Evolutionary conservation across 1,139 yeast genomes (phyloP), one percentile per base, ranked within the genome.

Genomic region (Chernovozyma sophiae-reginae): DNA sequence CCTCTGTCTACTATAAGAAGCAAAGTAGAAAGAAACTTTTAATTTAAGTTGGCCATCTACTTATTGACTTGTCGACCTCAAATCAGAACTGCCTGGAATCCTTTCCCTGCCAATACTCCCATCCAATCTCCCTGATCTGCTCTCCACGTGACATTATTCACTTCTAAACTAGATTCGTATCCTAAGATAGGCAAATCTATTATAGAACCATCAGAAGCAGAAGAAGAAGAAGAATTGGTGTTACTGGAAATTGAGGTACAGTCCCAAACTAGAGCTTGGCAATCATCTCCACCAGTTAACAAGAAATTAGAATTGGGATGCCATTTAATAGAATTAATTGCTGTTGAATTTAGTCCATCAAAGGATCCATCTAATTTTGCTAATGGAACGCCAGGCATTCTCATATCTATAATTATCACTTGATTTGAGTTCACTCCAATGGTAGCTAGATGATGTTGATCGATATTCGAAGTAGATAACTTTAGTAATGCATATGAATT

Each of bases 251-350:
- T 27, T n/a, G 38, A 26, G 40, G 61, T 66, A 41, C 87, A 67
- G 57, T 92, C 96, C 94, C 97, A 89, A 13, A 86, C 67, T 27
- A 90, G 63, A 0, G 86, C 86, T 58, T 89, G 96, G 57, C 96
- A 86, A 59, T 90, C 97, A 55, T 92, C 97, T 18, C 86, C 82
- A 15, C 94, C 95, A 1, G 90, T 76, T 14, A 87, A 68, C 25
- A 92, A 60, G 32, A 73, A 61, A 45, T 84, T 79, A 25, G 79
- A 72, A 2, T 76, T 62, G 0, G 97, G 97, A 47, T 90, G 92
- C 97, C 97, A 92, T 38, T 71, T 63, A 15, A 90, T 74, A 45
- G 80, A 72, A 55, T 90, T 90, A 24, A 92, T 76, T 23, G 72
- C 61, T 0, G 85, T 67, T 2, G 73, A 72, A 30, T 68, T 62